phyloP scores from a whole-genome alignment of 495 filamentous ascomycete genomes.

The Tuber umbilicatum region DNA sequence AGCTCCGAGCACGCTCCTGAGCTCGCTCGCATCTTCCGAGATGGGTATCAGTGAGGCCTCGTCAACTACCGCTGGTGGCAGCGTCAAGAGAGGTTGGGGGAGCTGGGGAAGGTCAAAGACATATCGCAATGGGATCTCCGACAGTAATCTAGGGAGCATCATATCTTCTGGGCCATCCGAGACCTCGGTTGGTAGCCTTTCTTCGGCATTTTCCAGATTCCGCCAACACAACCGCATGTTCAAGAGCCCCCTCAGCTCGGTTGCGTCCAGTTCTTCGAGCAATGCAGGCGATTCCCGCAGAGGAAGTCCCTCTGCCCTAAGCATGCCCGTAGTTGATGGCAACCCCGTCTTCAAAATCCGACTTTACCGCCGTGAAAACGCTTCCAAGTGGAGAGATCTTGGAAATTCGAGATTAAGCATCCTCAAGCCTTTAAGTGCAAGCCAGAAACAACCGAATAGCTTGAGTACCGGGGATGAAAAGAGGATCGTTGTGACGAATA shows the following conservation, averaged over 20 bases:
- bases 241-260: slow-evolving; percentile 33
- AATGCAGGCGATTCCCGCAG: slow-evolving; percentile 34
- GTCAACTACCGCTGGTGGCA: slow-evolving; percentile 20
- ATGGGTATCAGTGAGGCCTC: slow-evolving; percentile 32
- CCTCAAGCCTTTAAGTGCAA: slow-evolving; percentile 57
- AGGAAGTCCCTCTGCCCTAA: slow-evolving; percentile 23
- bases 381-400: slow-evolving; percentile 82
- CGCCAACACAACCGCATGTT: slow-evolving; percentile 32
- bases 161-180: slow-evolving; percentile 50
- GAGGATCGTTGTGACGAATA: slow-evolving; percentile 67
- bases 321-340: slow-evolving; percentile 15
- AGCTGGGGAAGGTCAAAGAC: slow-evolving; percentile 39
- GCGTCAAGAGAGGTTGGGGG: slow-evolving; percentile 40
- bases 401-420: slow-evolving; percentile 77
- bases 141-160: slow-evolving; percentile 31
- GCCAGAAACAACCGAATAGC: slow-evolving; percentile 48
- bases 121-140: slow-evolving; percentile 34
- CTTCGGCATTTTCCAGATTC: slow-evolving; percentile 45
- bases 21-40: slow-evolving; percentile 33
- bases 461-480: slow-evolving; percentile 61
- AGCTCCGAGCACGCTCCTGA: slow-evolving; percentile 26
- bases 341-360: slow-evolving; percentile 59
- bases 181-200: slow-evolving; percentile 55
- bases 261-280: slow-evolving; percentile 33
- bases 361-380: slow-evolving; percentile 69